Evolutionary conservation across 345 rosid genomes (phyloP).

Genomic region (Moricandia arvensis): DNA sequence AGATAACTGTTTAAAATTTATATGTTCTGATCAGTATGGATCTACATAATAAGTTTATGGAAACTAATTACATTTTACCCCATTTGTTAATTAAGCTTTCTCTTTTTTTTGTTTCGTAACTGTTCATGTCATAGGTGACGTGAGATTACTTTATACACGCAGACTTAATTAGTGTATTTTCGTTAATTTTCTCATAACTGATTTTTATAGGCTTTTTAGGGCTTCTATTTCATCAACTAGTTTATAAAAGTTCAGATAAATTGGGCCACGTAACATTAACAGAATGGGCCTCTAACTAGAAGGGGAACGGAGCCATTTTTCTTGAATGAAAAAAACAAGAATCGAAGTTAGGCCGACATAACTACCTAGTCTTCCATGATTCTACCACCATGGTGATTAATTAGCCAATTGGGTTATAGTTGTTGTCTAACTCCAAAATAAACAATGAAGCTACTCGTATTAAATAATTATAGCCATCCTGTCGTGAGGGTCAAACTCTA

Average conservation of each 20-base stretch:
- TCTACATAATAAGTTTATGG: no score
- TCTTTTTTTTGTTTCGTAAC: no score
- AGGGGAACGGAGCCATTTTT: background rate
- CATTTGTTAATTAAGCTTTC: no score
- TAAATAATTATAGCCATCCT: constrained; percentile 36
- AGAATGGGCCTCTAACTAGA: background rate
- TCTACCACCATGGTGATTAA: constrained; percentile 21
- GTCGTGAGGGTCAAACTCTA: background rate
- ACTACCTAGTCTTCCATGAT: constrained; percentile 2
- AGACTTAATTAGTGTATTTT: background rate
- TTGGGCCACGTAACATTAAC: background rate
- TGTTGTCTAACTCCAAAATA: background rate
- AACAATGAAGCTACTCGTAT: constrained; percentile 16
- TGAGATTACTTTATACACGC: no score
- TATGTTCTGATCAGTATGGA: no score
- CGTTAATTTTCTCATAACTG: background rate
- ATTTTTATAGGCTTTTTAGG: background rate
- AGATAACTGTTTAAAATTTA: no score
- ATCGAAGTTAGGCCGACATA: background rate
- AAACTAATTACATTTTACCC: no score
- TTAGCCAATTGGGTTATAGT: constrained; percentile 11
- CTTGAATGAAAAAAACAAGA: background rate
- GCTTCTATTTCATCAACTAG: background rate
- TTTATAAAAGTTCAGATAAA: background rate
- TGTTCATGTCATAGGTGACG: no score